Evolutionary conservation across 2,329 filamentous ascomycete species (phyloP), one percentile per base, ranked within the genome.

Genomic region (Sphaerulina populicola): DNA sequence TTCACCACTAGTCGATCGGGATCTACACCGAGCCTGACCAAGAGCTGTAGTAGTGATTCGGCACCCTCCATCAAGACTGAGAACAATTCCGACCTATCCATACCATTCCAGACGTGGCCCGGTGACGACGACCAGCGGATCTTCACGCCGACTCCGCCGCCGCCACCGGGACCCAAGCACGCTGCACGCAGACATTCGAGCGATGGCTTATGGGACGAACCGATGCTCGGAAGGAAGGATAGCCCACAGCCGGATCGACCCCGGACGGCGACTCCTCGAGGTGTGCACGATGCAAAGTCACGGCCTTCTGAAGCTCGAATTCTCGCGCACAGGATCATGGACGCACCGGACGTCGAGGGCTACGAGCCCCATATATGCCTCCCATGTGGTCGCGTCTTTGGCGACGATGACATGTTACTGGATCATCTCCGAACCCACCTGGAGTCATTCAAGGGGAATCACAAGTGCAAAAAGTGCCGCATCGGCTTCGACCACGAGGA

Each of bases 401-500:
- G 60, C 30, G 53, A 59, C 14, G 61, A 62, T 7, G 50, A 55
- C 18, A 45, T 54, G n/a, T 44, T 63, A 12, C 47, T 60, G 11
- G 42, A 51, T 11, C 61, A 63, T 36, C 48, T 63, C 0, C 49
- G 49, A 12, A 23, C 47, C 15, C 61, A 63, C 47, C 48, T 63
- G 35, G 58, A 61, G n/a, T 44, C 15, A 2, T 58, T 62, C 42
- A 57, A 57, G 31, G 57, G 60, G 15, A 51, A 59, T 21, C 45
- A 59, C 51, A 36, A 47, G 23, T 64, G 60, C 50, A 53, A 56
- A 30, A 52, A 56, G 12, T 64, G 61, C 47, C 21, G 59, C 6
- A 56, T 62, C 31, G 58, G 60, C 4, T 64, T 64, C 29, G 58
- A 56, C 9, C 59, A 64, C 49, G 52, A 59, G 36, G 56, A 51